A percentile compares a stretch with the other conserved stretches of the same genome.
These are phyloP conservation scores for Hypomyces rosellus DNA, from an alignment of 2,329 filamentous ascomycete genomes.

Conservation along the genomic window DNA sequence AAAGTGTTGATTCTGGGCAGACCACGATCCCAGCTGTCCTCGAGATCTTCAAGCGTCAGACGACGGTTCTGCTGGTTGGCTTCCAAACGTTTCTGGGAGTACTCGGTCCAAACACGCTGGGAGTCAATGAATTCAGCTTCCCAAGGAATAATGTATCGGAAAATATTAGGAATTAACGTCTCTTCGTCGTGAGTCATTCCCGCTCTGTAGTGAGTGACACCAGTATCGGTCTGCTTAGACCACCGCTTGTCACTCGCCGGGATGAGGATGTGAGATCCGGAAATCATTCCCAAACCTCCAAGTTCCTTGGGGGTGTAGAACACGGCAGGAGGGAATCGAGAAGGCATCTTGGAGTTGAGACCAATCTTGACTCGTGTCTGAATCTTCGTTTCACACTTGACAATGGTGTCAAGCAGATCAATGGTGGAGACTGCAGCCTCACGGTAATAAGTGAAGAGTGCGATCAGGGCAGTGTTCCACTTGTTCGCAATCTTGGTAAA, in stretches of 20 bases:
- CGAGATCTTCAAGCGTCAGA: slow-evolving; percentile 88
- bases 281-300: slow-evolving; percentile 97
- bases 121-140: slow-evolving; percentile 99
- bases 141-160: slow-evolving; percentile 99
- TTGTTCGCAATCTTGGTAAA: slow-evolving; percentile 99
- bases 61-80: slow-evolving; percentile 96
- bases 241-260: slow-evolving; percentile 96
- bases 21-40: slow-evolving; percentile 98
- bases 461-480: slow-evolving; percentile 97
- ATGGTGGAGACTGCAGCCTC: slow-evolving; percentile 96
- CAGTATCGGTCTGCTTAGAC: slow-evolving; percentile 96
- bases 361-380: slow-evolving; percentile 99
- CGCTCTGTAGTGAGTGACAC: slow-evolving; percentile 91
- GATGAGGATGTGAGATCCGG: slow-evolving; percentile 94
- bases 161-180: slow-evolving; percentile 96
- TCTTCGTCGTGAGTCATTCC: slow-evolving; percentile 99
- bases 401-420: slow-evolving; percentile 89
- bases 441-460: slow-evolving; percentile 96
- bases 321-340: slow-evolving; percentile 93
- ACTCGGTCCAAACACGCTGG: slow-evolving; percentile 97
- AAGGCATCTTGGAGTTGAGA: slow-evolving; percentile 98
- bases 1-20: slow-evolving; percentile 96
- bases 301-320: slow-evolving; percentile 99
- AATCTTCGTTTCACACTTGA: slow-evolving; percentile 99
- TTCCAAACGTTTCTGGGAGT: slow-evolving; percentile 94